Evolutionary conservation across 768 basidiomycete species (phyloP).

Genomic region (Brasilioporus rufonigricans): DNA sequence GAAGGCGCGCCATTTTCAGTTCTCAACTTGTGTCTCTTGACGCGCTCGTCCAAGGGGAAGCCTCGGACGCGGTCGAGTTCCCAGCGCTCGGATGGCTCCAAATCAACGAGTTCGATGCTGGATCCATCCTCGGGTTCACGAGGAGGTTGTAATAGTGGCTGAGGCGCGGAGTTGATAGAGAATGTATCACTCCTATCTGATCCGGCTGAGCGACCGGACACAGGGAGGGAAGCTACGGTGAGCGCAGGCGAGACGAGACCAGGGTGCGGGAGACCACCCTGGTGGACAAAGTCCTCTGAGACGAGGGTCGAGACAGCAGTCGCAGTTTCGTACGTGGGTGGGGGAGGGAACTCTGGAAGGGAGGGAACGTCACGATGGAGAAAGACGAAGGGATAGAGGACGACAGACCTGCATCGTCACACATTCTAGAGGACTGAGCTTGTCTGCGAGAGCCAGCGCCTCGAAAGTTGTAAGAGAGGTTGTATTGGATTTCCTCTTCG

Average conservation of each 20-base stretch:
- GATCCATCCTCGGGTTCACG: conserved; percentile 46
- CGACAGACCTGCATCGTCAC: conserved; percentile 33
- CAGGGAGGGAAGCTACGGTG: conserved; percentile 27
- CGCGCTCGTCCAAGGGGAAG: conserved; percentile 41
- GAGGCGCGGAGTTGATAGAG: conserved; percentile 19
- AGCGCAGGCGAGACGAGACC: conserved; percentile 23
- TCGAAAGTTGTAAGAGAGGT: conserved; percentile 32
- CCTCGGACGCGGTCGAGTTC: conserved; percentile 45
- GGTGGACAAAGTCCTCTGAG: conserved; percentile 38
- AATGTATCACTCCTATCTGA: conserved; percentile 26
- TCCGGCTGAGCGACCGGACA: conserved; percentile 6
- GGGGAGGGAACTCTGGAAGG: conserved; percentile 63
- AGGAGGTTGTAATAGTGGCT: conserved; percentile 18
- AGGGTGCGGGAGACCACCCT: conserved; percentile 24
- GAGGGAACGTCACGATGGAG: conserved; percentile 20
- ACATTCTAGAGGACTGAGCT: conserved; percentile 25
- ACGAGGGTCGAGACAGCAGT: conserved; percentile 42
- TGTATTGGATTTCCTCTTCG: conserved; percentile 43
- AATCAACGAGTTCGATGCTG: conserved; percentile 51
- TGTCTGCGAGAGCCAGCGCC: conserved; percentile 28
- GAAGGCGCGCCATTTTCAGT: conserved; percentile 25
- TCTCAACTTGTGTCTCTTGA: conserved; percentile 35
- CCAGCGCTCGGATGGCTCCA: conserved; percentile 43
- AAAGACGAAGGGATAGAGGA: neutral
- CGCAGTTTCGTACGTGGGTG: conserved; percentile 66